Percentiles rank a stretch among this genome's conserved stretches.
Conservation (phyloP, 192 early-diverging fungal species). For the Backusella morwellensis region DNA sequence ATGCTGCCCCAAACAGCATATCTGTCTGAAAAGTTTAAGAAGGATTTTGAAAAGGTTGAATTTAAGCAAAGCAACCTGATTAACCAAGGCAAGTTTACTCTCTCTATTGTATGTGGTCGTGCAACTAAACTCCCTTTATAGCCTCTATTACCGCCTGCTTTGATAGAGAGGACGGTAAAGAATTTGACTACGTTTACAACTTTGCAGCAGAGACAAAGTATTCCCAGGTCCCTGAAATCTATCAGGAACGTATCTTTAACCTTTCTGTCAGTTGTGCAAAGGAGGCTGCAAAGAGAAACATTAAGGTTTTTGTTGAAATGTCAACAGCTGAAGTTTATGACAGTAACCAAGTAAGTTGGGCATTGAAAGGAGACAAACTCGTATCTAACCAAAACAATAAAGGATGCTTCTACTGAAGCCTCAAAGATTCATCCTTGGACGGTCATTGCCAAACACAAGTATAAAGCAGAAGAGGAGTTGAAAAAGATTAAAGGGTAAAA, state of each 20-base stretch:
- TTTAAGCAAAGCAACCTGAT: slow-evolving; percentile 79
- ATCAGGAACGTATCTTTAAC: slow-evolving; percentile 75
- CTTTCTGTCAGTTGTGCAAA: slow-evolving; percentile 75
- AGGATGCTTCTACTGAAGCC: slow-evolving; percentile 36
- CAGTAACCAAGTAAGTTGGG: slow-evolving; percentile 56
- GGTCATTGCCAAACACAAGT: slow-evolving; percentile 66
- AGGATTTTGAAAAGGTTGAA: slow-evolving; percentile 71
- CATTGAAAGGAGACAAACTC: background rate
- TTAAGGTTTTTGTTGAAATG: slow-evolving; percentile 78
- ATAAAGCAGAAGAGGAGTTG: slow-evolving; percentile 76
- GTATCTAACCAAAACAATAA: background rate
- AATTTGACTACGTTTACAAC: slow-evolving; percentile 94
- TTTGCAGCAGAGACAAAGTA: slow-evolving; percentile 95
- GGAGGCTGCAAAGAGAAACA: slow-evolving; percentile 75
- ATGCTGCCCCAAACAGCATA: slow-evolving; percentile 79
- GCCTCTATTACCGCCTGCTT: slow-evolving; percentile 74
- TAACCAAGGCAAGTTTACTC: slow-evolving; percentile 54
- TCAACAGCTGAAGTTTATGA: slow-evolving; percentile 95
- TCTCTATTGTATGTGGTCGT: background rate
- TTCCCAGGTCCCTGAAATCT: slow-evolving; percentile 78
- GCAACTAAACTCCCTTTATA: slow-evolving; percentile 20
- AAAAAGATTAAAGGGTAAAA: slow-evolving; percentile 71
- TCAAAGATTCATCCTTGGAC: slow-evolving; percentile 87
- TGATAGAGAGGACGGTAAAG: slow-evolving; percentile 57
- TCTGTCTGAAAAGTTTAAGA: slow-evolving; percentile 57